Percentiles rank a stretch among this genome's conserved stretches.
phyloP scores from a whole-genome alignment of 306 rosid genomes.

The Vicia sativa region DNA sequence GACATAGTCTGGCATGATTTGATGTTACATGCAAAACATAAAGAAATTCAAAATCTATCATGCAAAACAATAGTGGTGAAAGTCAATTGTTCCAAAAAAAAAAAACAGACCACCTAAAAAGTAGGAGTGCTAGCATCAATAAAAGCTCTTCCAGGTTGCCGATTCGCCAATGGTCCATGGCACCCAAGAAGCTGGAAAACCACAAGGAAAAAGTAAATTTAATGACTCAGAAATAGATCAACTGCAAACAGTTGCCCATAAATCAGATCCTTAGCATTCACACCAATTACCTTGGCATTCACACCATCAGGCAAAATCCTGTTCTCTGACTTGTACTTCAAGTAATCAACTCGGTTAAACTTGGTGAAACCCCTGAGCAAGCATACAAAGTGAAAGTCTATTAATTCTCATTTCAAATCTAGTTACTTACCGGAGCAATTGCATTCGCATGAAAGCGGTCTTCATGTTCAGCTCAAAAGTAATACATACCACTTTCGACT shows the following conservation, averaged over 20 bases:
- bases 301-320: constrained; percentile 67
- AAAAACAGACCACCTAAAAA: constrained; percentile 40
- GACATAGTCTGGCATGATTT: not conserved
- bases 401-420: too few relatives aligned
- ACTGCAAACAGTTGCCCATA: not conserved
- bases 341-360: constrained; percentile 61
- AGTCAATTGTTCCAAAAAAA: not conserved
- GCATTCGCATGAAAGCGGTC: not conserved
- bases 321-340: constrained; percentile 60
- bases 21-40: constrained; percentile 7
- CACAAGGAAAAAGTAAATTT: constrained; percentile 8
- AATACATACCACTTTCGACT: constrained; percentile 77
- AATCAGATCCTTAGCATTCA: not conserved
- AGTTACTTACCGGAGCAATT: too few relatives aligned
- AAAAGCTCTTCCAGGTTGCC: constrained; percentile 65
- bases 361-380: constrained; percentile 77
- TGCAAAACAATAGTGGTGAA: not conserved
- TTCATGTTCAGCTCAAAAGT: too few relatives aligned
- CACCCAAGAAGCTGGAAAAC: constrained; percentile 77
- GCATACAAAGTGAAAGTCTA: constrained; percentile 25
- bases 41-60: constrained; percentile 7
- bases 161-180: constrained; percentile 68
- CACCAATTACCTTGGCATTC: constrained; percentile 70
- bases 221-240: not conserved
- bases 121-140: not conserved